Evolutionary conservation across 805 yeast species (phyloP).

Genomic region (Cyberlindnera americana): DNA sequence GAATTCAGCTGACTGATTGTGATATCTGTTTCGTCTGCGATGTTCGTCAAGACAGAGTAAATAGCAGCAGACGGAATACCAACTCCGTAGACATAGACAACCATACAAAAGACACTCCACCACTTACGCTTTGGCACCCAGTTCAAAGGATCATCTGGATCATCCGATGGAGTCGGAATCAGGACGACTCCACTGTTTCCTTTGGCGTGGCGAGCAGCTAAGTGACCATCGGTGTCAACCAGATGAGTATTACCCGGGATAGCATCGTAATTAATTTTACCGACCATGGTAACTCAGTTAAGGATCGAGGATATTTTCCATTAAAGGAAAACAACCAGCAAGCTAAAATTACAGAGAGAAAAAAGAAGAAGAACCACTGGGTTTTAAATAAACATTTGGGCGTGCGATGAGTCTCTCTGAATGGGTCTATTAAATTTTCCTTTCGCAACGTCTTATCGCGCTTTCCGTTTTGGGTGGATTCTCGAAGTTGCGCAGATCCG

Average conservation of each 20-base stretch:
- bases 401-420: too few relatives aligned
- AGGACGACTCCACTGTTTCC: slow-evolving; percentile 41
- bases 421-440: too few relatives aligned
- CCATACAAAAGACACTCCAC: slow-evolving; percentile 41
- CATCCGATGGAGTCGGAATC: slow-evolving; percentile 63
- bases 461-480: background rate
- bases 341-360: too few relatives aligned
- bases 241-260: slow-evolving; percentile 53
- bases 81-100: slow-evolving; percentile 40
- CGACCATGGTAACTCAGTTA: too few relatives aligned
- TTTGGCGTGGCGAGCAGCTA: slow-evolving; percentile 32
- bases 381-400: too few relatives aligned
- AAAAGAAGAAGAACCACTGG: too few relatives aligned
- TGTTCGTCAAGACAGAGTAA: slow-evolving; percentile 38
- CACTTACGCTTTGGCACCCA: slow-evolving; percentile 51
- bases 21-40: slow-evolving; percentile 34
- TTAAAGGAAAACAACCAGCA: too few relatives aligned
- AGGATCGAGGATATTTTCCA: too few relatives aligned
- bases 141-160: slow-evolving; percentile 67
- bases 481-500: too few relatives aligned
- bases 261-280: slow-evolving; percentile 28
- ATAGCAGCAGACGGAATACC: slow-evolving; percentile 49
- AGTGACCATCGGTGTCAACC: slow-evolving; percentile 39
- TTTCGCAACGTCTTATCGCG: slow-evolving; percentile 1
- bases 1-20: slow-evolving; percentile 39